Evolutionary conservation across 1,284 basidiomycete genomes (phyloP), one percentile per base, ranked within the genome.

Genomic region (Trichosporon inkin): DNA sequence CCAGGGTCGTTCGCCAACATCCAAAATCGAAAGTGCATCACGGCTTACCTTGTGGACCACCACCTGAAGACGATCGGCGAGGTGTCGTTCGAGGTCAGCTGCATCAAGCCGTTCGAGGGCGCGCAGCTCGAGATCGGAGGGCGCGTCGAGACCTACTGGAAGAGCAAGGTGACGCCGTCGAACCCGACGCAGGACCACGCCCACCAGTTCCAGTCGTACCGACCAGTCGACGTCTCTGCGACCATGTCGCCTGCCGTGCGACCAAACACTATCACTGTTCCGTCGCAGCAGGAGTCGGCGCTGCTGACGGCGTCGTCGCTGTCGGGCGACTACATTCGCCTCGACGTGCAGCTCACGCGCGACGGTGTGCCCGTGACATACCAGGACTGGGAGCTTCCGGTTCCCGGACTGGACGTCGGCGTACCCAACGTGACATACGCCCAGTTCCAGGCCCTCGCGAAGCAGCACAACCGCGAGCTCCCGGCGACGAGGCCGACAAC

Each of bases 121-220:
- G 92, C 94, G 47, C 92, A 92, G 66, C 83, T 99, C n/a, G 91
- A 95, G 79, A 89, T 98, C 62, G 94, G 93, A 24, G 95, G 96
- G 10, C 86, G 91, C 53, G 85, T 96, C 19, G 92, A 96, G 79
- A 97, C 93, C 0, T 97, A 97, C 77, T 97, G 93, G 93, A 96
- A 95, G 79, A 92, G 91, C 13, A 85, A 89, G 60, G 84, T 87
- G 20, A 82, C 85, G 49, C 83, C 86, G 1, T 76, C 80, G 6
- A 79, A 80, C 28, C 66, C 75, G 10, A 67, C 68, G 0, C 78
- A 80, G 64, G 78, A 80, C 61, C 78, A 80, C 64, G 78, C 77
- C 1, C 78, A 78, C 64, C 72, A 74, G 55, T 71, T 75, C 66
- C 74, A 76, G 62, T 71, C 75, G 3, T 73, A 78, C 65, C 71